Evolutionary conservation across 805 yeast genomes (phyloP).

Genomic region (Saccharomycopsis fibuligera): DNA sequence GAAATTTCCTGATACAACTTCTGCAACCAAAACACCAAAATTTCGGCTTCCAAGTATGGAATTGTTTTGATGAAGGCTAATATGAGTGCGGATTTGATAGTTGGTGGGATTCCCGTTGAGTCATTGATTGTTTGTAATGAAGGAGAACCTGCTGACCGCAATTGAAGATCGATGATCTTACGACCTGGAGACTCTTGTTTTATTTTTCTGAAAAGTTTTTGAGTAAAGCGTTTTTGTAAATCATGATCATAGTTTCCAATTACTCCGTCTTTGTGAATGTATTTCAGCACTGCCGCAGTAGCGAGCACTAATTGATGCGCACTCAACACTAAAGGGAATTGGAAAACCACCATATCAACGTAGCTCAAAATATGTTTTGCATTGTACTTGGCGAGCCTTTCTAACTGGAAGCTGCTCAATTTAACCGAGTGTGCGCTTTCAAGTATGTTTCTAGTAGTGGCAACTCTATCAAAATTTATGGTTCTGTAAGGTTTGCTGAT

Average conservation of each 20-base stretch:
- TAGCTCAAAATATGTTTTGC: conserved; percentile 8
- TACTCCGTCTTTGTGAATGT: conserved; percentile 10
- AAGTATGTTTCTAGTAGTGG: conserved; percentile 11
- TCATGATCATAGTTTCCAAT: conserved; percentile 6
- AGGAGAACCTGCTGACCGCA: neutral
- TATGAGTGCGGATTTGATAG: conserved; percentile 11
- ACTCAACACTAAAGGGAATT: conserved; percentile 18
- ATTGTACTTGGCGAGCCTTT: conserved; percentile 10
- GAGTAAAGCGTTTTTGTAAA: conserved; percentile 8
- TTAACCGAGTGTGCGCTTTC: conserved; percentile 19
- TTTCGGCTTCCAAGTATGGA: conserved; percentile 13
- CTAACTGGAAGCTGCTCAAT: conserved; percentile 13
- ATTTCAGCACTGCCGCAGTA: conserved; percentile 1
- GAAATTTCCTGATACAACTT: conserved; percentile 3
- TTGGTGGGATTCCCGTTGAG: conserved; percentile 7
- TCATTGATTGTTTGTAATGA: too few species aligned
- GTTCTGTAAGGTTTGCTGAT: conserved; percentile 16
- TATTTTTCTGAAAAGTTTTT: conserved; percentile 4
- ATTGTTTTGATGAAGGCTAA: conserved; percentile 11
- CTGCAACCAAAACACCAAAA: conserved; percentile 10
- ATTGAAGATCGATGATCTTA: neutral
- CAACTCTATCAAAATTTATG: conserved; percentile 11
- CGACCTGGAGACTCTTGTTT: conserved; percentile 9
- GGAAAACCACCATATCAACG: conserved; percentile 10
- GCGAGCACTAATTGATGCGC: conserved; percentile 16